Conservation (phyloP, 1,284 basidiomycete genomes). For the Tilletia walkeri region DNA sequence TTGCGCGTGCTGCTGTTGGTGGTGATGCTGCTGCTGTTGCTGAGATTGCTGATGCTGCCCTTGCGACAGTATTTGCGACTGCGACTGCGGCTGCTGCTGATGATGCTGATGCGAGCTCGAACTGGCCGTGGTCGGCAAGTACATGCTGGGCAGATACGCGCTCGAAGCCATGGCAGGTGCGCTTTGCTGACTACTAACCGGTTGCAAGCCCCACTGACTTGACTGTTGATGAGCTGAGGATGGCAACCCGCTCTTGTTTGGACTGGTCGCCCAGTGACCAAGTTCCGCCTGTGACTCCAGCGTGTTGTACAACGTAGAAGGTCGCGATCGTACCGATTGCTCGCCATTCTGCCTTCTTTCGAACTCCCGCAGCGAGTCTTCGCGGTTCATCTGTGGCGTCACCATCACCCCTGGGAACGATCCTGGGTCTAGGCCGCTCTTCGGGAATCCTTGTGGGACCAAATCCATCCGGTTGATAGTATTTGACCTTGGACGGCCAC, state of each 20-base stretch:
- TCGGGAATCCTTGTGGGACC: constrained; percentile 77
- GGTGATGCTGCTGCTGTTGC: constrained; percentile 28
- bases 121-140: background rate
- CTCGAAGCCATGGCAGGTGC: background rate
- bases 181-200: too few species aligned
- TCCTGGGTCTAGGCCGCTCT: constrained; percentile 50
- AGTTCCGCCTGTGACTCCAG: constrained; percentile 8
- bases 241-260: too few species aligned
- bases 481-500: constrained; percentile 60
- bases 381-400: constrained; percentile 48
- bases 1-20: constrained; percentile 22
- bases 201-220: too few species aligned
- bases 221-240: too few species aligned
- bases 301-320: constrained; percentile 11
- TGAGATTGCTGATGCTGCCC: constrained; percentile 21
- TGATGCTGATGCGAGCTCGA: constrained; percentile 19
- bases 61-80: background rate
- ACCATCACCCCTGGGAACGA: constrained; percentile 32
- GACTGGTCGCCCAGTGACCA: background rate
- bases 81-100: constrained; percentile 22
- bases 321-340: background rate
- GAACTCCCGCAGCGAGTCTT: constrained; percentile 50
- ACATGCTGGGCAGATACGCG: constrained; percentile 1
- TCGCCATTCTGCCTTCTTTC: constrained; percentile 62
- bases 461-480: constrained; percentile 81